Percentiles rank a stretch among this genome's conserved stretches.
Evolutionary conservation across 148 eudicot species (phyloP).

Genomic region (Mesembryanthemum crystallinum): DNA sequence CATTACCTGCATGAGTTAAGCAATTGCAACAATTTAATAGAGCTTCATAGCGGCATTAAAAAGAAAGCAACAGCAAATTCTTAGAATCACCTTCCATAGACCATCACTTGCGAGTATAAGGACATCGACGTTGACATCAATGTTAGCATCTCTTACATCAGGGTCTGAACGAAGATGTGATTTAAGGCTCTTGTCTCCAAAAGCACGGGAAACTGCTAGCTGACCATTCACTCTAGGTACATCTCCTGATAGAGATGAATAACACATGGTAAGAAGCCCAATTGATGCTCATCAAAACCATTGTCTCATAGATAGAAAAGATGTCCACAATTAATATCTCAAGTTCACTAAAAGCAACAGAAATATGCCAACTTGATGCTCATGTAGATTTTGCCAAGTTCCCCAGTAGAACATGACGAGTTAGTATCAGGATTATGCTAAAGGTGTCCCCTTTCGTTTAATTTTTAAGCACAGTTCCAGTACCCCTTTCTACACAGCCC

Average conservation of each 20-base stretch:
- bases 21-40: not conserved
- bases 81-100: constrained; percentile 61
- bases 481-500: not conserved
- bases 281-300: not conserved
- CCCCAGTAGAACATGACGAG: not conserved
- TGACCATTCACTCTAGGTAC: constrained; percentile 76
- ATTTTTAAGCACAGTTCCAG: not conserved
- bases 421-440: not conserved
- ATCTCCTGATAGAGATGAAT: constrained; percentile 56
- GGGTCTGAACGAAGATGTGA: constrained; percentile 66
- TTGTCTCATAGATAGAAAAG: not conserved
- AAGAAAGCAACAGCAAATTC: not conserved
- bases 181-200: constrained; percentile 74
- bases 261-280: not conserved
- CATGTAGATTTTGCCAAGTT: not conserved
- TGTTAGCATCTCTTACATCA: constrained; percentile 36
- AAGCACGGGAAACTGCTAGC: constrained; percentile 79
- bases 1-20: constrained; percentile 47
- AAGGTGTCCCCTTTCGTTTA: not conserved
- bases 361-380: not conserved
- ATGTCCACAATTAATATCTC: not conserved
- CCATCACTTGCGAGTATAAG: constrained; percentile 79
- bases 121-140: constrained; percentile 38
- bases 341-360: too few species aligned
- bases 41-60: not conserved